These are phyloP conservation scores for Blastocladiella emersonii DNA, from an alignment of 371 early-diverging fungal species.

Conservation along the genomic window DNA sequence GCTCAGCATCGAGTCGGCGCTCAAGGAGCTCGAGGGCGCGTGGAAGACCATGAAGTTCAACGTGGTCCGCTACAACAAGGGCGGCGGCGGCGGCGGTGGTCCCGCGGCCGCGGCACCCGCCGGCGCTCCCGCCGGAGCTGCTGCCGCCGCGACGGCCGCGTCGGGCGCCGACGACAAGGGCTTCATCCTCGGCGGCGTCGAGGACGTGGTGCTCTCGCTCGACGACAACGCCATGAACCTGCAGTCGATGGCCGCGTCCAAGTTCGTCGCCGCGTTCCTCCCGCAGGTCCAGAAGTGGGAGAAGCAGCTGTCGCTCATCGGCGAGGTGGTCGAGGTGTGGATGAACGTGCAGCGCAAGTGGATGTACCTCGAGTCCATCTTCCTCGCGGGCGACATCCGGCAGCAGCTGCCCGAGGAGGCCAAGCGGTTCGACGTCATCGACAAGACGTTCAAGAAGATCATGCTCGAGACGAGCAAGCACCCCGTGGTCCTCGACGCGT, in stretches of 20 bases:
- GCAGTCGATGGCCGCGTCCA: conserved; percentile 39
- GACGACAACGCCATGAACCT: conserved; percentile 44
- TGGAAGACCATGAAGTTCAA: conserved; percentile 36
- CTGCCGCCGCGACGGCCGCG: not conserved
- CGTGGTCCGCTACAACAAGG: conserved; percentile 41
- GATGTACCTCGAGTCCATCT: conserved; percentile 46
- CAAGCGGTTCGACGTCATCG: conserved; percentile 34
- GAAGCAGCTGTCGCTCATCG: conserved; percentile 36
- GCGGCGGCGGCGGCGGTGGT: conserved; percentile 8
- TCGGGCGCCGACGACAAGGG: conserved; percentile 31
- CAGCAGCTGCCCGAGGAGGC: conserved; percentile 43
- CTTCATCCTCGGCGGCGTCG: conserved; percentile 35
- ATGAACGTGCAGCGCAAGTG: conserved; percentile 44
- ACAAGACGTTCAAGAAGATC: conserved; percentile 38
- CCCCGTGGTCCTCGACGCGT: conserved; percentile 32
- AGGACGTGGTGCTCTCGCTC: conserved; percentile 30
- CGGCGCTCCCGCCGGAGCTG: no score
- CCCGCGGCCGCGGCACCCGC: not conserved
- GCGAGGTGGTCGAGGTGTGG: conserved; percentile 40
- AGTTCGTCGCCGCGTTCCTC: conserved; percentile 41
- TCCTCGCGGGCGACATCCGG: conserved; percentile 37
- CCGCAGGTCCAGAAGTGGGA: conserved; percentile 42
- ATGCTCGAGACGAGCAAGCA: conserved; percentile 42
- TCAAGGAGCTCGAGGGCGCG: conserved; percentile 36
- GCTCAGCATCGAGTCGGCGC: conserved; percentile 36